Percentiles rank a stretch among this genome's conserved stretches.
Conservation (phyloP, 352 stramenopile species). For the Sclerospora graminicola region DNA sequence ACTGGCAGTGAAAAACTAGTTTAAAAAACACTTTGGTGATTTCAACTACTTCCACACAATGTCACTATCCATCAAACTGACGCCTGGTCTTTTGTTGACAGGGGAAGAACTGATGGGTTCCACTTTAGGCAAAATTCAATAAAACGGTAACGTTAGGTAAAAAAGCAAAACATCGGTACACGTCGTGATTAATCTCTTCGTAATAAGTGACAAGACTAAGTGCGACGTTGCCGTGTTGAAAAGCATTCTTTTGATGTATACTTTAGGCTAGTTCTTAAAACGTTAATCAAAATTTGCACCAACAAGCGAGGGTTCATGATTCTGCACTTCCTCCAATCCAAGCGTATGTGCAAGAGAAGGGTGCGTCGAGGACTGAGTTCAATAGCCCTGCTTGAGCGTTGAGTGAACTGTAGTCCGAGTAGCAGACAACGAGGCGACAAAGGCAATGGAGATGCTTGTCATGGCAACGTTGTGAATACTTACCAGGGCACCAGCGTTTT, state of each 20-base stretch:
- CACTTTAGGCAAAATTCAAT: constrained; percentile 87
- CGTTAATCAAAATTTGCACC: constrained; percentile 48
- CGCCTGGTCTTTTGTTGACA: constrained; percentile 73
- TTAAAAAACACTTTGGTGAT: constrained; percentile 76
- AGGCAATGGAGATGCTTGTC: no score
- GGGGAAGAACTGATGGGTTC: constrained; percentile 75
- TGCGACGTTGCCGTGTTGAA: constrained; percentile 47
- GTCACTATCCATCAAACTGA: constrained; percentile 82
- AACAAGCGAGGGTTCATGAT: constrained; percentile 88
- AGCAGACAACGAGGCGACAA: no score
- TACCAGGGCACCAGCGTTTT: no score
- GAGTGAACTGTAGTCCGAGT: no score
- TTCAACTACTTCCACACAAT: constrained; percentile 77
- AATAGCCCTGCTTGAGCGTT: no score
- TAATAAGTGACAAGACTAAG: constrained; percentile 85
- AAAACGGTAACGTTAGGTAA: constrained; percentile 67
- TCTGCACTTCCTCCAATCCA: constrained; percentile 80
- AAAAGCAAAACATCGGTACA: constrained; percentile 84
- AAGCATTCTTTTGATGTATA: constrained; percentile 49
- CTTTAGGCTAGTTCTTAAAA: constrained; percentile 38
- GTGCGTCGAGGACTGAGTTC: no score
- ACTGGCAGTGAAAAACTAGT: constrained; percentile 83
- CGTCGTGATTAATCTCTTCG: constrained; percentile 78
- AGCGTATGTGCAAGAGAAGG: no score
- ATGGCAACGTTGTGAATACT: no score